phyloP scores from a whole-genome alignment of 1,284 basidiomycete species.

The Leucoagaricus sp. region DNA sequence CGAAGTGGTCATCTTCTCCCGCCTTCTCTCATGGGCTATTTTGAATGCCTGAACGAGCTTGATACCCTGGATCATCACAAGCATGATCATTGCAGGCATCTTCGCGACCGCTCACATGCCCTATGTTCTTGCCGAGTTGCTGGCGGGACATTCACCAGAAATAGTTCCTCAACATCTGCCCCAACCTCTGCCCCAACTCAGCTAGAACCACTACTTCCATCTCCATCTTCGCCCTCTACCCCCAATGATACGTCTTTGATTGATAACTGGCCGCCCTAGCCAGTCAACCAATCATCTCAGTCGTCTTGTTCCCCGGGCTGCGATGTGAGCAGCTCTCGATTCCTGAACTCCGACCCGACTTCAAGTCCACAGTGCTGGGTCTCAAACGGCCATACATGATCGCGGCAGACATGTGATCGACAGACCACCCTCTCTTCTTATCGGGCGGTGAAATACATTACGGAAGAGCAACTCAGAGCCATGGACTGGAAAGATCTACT shows the following conservation, averaged over 20 bases:
- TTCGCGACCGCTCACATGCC: not conserved
- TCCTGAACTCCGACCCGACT: too few relatives aligned
- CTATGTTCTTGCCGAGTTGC: not conserved
- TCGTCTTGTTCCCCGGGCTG: too few relatives aligned
- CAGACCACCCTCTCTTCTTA: not conserved
- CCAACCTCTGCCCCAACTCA: too few relatives aligned
- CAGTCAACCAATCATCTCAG: too few relatives aligned
- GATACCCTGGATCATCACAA: not conserved
- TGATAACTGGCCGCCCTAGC: too few relatives aligned
- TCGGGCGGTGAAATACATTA: not conserved
- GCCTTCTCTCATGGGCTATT: not conserved
- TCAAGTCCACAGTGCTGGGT: not conserved
- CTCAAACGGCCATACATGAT: not conserved
- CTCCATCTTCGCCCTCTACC: too few relatives aligned
- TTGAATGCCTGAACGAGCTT: not conserved
- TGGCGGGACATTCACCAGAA: too few relatives aligned
- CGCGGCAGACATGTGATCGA: not conserved
- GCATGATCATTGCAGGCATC: not conserved
- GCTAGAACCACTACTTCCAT: too few relatives aligned
- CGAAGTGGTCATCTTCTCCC: not conserved
- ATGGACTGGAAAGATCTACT: conserved; percentile 8
- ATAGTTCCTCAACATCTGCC: too few relatives aligned
- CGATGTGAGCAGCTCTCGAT: too few relatives aligned
- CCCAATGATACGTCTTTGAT: too few relatives aligned
- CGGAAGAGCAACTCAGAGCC: not conserved